Conservation (phyloP, 495 filamentous ascomycete genomes). For the Pyronema domesticum region DNA sequence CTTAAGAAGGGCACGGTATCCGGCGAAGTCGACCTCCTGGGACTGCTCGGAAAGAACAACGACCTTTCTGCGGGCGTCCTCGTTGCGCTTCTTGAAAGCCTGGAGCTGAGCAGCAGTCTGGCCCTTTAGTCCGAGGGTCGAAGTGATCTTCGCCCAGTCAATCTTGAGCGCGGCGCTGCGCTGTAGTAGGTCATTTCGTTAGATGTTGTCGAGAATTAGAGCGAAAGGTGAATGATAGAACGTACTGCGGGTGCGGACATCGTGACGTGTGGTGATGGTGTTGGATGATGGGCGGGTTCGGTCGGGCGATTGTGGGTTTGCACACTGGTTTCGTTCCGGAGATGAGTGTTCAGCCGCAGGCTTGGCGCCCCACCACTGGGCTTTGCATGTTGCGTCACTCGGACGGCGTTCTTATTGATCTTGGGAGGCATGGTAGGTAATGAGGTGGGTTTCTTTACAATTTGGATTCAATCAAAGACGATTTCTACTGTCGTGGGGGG, state of each 20-base stretch:
- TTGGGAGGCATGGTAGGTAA: no score
- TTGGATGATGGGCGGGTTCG: neutral
- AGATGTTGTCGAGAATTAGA: constrained; percentile 4
- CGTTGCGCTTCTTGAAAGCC: constrained; percentile 98
- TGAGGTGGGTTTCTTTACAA: no score
- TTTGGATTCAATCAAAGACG: no score
- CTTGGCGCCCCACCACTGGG: no score
- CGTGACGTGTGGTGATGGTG: constrained; percentile 5
- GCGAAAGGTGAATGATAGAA: neutral
- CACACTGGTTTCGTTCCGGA: no score
- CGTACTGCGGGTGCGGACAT: constrained; percentile 21
- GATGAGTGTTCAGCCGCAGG: no score
- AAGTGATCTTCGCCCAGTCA: constrained; percentile 87
- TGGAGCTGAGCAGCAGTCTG: constrained; percentile 77
- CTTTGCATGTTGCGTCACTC: no score
- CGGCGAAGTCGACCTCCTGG: constrained; percentile 71
- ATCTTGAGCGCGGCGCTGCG: constrained; percentile 97
- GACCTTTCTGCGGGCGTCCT: constrained; percentile 89
- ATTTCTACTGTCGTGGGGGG: no score
- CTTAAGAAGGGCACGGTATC: constrained; percentile 83
- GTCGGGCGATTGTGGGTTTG: neutral
- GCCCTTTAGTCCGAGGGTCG: constrained; percentile 86
- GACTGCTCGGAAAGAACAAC: constrained; percentile 57
- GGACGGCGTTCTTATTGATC: neutral
- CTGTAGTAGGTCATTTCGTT: constrained; percentile 33